Conservation (phyloP, 2,329 filamentous ascomycete species). For the Hymenoscyphus fructigenus region DNA sequence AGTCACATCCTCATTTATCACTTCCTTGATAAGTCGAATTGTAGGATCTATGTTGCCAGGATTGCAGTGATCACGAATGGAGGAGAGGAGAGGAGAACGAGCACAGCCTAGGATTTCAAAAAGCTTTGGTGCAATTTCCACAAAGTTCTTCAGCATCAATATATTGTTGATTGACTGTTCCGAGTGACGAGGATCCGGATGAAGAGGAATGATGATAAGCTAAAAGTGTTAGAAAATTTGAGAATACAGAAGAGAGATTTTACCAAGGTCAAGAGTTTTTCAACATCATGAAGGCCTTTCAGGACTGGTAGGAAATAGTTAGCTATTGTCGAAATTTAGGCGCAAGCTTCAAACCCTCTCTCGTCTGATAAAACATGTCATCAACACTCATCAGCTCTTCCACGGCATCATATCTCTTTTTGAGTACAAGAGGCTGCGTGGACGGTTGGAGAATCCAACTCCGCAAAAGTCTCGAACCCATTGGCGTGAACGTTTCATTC, state of each 20-base stretch:
- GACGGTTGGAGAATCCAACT: conserved; percentile 88
- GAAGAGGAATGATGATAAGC: conserved; percentile 74
- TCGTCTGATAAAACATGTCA: conserved; percentile 77
- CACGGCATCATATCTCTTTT: conserved; percentile 75
- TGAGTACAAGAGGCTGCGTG: conserved; percentile 66
- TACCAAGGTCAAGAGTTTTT: conserved; percentile 76
- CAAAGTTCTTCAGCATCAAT: conserved; percentile 81
- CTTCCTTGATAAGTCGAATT: conserved; percentile 61
- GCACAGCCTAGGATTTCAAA: conserved; percentile 66
- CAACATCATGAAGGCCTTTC: conserved; percentile 71
- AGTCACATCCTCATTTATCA: conserved; percentile 77
- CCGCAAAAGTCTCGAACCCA: conserved; percentile 81
- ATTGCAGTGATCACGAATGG: conserved; percentile 69
- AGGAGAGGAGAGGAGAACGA: conserved; percentile 61
- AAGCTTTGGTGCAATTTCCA: conserved; percentile 65
- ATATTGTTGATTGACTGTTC: conserved; percentile 86
- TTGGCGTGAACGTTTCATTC: conserved; percentile 82
- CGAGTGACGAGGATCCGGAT: conserved; percentile 63
- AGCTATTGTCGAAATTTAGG: background rate
- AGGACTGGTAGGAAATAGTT: conserved; percentile 3
- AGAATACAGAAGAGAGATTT: background rate
- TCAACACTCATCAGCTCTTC: conserved; percentile 80
- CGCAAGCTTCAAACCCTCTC: conserved; percentile 55
- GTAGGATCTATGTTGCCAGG: conserved; percentile 61
- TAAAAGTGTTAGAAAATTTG: conserved; percentile 39